Evolutionary conservation across 805 yeast species (phyloP), one percentile per base, ranked within the genome.

Genomic region (Candida broadrunensis): DNA sequence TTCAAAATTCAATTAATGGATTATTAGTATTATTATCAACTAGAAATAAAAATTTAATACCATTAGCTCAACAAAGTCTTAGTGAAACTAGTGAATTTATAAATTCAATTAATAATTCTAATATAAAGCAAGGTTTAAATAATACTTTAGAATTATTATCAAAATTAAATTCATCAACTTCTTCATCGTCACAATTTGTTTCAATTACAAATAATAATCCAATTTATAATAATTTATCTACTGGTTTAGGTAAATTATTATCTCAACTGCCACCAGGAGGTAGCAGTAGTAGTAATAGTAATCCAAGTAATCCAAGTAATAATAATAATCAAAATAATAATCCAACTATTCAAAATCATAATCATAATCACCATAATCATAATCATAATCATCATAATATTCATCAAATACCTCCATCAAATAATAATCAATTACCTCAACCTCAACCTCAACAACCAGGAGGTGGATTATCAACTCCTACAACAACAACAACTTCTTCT

Each of bases 141-240:
- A 45, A 45, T 21, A 50, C 56, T n/a, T 37, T 46, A n/a, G 52
- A 53, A 5, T 42, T 53, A 21, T 38, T 55, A 20, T 33, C 48
- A 5, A 50, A 51, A 20, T 37, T 55, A 15, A 47, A 42, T 20
- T 17, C 40, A 13, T 17, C 39, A 30, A 36, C 11, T 36, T 8
- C 37, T 9, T 25, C 15, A 25, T 12, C 36, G 13, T 24, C 36
- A 14, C 32, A 29, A 29, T n/a, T 14, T 15, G 12, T 29, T 8
- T 14, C 32, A n/a, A 14, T 29, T 15, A n/a, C 17, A 5, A 29
- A 29, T 29, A 29, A 7, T 15, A n/a, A 29, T 29, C 18, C 32
- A 29, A 11, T 29, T 5, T 29, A 14, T 29, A 29, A n/a, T 15
- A 15, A 17, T 14, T 13, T 29, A 5, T 18, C 17, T 5, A n/a